A percentile compares a stretch with the other conserved stretches of the same genome.
Evolutionary conservation across 306 rosid genomes (phyloP).

Genomic region (Oemleria cerasiformis): DNA sequence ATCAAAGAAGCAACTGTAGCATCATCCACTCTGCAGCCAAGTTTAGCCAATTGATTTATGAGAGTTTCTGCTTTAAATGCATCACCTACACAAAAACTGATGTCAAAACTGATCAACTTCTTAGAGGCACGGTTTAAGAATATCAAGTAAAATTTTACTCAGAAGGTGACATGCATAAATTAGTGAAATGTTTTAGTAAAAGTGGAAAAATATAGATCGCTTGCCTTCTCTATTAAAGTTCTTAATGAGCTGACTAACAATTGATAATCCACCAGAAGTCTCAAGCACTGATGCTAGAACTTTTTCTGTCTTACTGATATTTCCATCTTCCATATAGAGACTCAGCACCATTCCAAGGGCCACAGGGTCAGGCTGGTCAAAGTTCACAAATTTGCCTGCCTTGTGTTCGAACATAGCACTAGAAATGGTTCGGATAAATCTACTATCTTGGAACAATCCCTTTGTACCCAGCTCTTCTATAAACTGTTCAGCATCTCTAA

Average conservation of each 20-base stretch:
- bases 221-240: slow-evolving; percentile 67
- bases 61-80: slow-evolving; percentile 62
- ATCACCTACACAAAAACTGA: slow-evolving; percentile 60
- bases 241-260: slow-evolving; percentile 43
- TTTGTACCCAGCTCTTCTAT: slow-evolving; percentile 45
- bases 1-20: slow-evolving; percentile 59
- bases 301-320: slow-evolving; percentile 35
- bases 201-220: neutral
- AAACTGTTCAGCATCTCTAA: slow-evolving; percentile 58
- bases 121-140: slow-evolving; percentile 23
- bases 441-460: slow-evolving; percentile 32
- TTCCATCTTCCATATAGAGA: slow-evolving; percentile 53
- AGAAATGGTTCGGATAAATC: slow-evolving; percentile 54
- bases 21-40: slow-evolving; percentile 54
- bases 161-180: slow-evolving; percentile 1
- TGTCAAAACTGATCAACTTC: neutral
- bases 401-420: slow-evolving; percentile 38
- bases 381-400: slow-evolving; percentile 34
- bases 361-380: slow-evolving; percentile 46
- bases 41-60: slow-evolving; percentile 38
- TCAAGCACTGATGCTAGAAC: slow-evolving; percentile 49
- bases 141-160: slow-evolving; percentile 10
- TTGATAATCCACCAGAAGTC: slow-evolving; percentile 44
- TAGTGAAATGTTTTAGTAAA: neutral
- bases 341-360: slow-evolving; percentile 71